Percentiles rank a stretch among this genome's conserved stretches.
Evolutionary conservation across 2,329 filamentous ascomycete species (phyloP).

Genomic region (Phialophora tarda): DNA sequence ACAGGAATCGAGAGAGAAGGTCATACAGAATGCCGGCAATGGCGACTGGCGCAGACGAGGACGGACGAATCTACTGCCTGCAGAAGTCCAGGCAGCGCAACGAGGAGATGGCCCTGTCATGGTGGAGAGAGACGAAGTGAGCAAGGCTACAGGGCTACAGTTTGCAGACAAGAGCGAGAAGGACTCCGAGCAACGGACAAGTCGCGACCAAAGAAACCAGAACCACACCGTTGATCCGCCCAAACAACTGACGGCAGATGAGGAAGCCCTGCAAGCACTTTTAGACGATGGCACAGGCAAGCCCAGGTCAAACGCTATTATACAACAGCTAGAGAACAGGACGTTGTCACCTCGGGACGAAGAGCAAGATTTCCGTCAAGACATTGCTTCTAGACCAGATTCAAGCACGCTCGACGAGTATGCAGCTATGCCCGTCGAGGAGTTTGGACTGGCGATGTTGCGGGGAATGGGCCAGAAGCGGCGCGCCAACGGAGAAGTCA

Average conservation of each 20-base stretch:
- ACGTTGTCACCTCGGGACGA: constrained; percentile 45
- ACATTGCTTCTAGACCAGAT: constrained; percentile 74
- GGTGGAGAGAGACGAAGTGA: constrained; percentile 58
- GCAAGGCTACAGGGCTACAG: constrained; percentile 61
- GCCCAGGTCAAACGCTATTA: constrained; percentile 58
- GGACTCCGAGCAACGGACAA: constrained; percentile 27
- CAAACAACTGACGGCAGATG: constrained; percentile 51
- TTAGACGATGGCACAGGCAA: constrained; percentile 60
- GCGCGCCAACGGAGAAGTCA: constrained; percentile 61
- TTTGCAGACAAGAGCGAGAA: constrained; percentile 48
- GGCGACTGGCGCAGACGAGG: constrained; percentile 54
- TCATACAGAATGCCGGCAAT: constrained; percentile 69
- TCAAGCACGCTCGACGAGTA: constrained; percentile 82
- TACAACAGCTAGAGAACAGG: constrained; percentile 48
- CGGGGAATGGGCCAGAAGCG: constrained; percentile 94
- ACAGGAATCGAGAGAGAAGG: constrained; percentile 47
- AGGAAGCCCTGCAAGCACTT: constrained; percentile 70
- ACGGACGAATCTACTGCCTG: constrained; percentile 64
- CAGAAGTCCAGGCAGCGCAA: constrained; percentile 56
- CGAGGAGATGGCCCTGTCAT: constrained; percentile 46
- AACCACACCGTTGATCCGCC: constrained; percentile 18
- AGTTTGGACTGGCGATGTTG: constrained; percentile 88
- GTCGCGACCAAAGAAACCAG: constrained; percentile 7
- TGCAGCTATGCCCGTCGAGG: constrained; percentile 85
- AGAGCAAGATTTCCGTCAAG: constrained; percentile 69